Percentiles rank a stretch among this genome's conserved stretches.
phyloP scores from a whole-genome alignment of 2,329 filamentous ascomycete species.

The Chaetomium sp. region DNA sequence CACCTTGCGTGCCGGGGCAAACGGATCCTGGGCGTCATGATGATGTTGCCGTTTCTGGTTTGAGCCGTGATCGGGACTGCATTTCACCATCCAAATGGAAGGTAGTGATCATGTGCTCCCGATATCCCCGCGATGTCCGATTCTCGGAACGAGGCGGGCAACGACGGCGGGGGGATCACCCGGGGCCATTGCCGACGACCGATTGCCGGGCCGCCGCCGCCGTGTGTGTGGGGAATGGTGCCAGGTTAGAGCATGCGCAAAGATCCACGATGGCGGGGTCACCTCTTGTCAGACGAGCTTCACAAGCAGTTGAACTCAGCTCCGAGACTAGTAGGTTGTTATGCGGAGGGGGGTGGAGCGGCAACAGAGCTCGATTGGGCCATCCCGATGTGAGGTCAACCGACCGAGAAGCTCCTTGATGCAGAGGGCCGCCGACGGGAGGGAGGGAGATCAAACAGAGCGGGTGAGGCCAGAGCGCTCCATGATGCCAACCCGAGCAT shows the following conservation, averaged over 20 bases:
- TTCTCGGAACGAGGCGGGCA: conserved; percentile 21
- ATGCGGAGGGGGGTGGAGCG: not conserved
- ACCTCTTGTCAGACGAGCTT: conserved; percentile 5
- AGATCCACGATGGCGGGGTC: conserved; percentile 8
- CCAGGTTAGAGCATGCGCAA: conserved; percentile 25
- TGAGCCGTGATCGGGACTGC: not conserved
- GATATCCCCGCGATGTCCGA: conserved; percentile 23
- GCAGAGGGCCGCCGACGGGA: conserved; percentile 29
- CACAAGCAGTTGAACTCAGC: conserved; percentile 7
- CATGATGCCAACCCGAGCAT: conserved; percentile 2
- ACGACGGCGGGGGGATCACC: not conserved
- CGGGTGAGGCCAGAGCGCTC: conserved; percentile 8
- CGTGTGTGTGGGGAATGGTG: conserved; percentile 18
- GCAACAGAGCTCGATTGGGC: not conserved
- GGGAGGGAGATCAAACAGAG: conserved; percentile 30
- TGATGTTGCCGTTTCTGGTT: not conserved
- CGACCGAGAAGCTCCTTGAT: conserved; percentile 11
- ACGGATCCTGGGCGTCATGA: not conserved
- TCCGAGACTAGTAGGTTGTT: not conserved
- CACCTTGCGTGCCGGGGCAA: conserved; percentile 4
- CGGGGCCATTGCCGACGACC: conserved; percentile 24
- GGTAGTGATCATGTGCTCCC: conserved; percentile 21
- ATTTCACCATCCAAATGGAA: conserved; percentile 4
- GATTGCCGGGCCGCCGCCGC: conserved; percentile 19
- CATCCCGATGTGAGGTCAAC: conserved; percentile 14